phyloP scores from a whole-genome alignment of 768 basidiomycete genomes.

The Russula abietina region DNA sequence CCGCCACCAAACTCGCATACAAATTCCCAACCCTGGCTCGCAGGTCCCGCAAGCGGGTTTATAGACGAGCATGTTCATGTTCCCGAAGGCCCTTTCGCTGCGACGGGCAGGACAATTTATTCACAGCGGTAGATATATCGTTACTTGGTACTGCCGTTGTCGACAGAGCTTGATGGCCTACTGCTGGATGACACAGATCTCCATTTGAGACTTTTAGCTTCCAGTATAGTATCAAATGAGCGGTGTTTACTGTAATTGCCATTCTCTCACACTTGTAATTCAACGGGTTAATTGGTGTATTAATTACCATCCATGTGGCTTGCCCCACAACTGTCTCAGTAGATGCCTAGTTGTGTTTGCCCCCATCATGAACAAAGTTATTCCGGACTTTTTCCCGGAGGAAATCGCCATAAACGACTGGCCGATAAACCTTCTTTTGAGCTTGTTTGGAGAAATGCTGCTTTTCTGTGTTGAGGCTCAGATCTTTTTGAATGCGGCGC shows the following conservation, averaged over 20 bases:
- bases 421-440: conserved; percentile 34
- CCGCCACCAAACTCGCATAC: conserved; percentile 10
- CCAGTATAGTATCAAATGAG: background rate
- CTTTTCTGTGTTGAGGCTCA: conserved; percentile 19
- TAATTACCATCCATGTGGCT: background rate
- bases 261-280: conserved; percentile 5
- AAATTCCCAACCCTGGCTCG: conserved; percentile 21
- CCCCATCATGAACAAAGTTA: conserved; percentile 54
- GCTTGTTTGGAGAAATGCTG: conserved; percentile 19
- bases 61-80: conserved; percentile 20
- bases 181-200: background rate
- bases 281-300: conserved; percentile 5
- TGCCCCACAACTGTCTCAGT: background rate
- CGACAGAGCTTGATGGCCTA: background rate
- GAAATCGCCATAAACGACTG: conserved; percentile 75
- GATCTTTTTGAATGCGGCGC: conserved; percentile 38
- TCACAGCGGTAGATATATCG: conserved; percentile 20
- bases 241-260: background rate
- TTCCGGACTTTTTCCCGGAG: conserved; percentile 62
- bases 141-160: background rate
- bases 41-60: conserved; percentile 24
- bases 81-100: conserved; percentile 22
- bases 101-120: conserved; percentile 26
- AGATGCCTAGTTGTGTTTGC: conserved; percentile 31
- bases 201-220: background rate